A percentile compares a stretch with the other conserved stretches of the same genome.
These are phyloP conservation scores for Capsicum baccatum DNA, from an alignment of 257 asterid species.

Conservation along the genomic window DNA sequence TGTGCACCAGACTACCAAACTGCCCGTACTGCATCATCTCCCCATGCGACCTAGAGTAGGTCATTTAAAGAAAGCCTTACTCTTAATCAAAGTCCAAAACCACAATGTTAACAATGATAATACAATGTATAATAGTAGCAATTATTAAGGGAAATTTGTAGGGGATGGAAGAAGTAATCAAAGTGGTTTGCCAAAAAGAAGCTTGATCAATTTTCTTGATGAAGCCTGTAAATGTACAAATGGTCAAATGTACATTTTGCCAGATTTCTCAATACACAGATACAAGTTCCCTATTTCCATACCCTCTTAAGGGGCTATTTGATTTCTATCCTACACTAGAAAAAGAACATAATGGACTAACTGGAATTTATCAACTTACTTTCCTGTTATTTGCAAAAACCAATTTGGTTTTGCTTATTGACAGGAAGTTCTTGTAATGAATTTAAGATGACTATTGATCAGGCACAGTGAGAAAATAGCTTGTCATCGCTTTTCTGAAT, in stretches of 20 bases:
- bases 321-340: background rate
- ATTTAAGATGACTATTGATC: slow-evolving; percentile 77
- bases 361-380: slow-evolving; percentile 17
- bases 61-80: background rate
- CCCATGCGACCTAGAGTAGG: background rate
- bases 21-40: background rate
- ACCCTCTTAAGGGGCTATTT: background rate
- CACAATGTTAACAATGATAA: background rate
- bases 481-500: slow-evolving; percentile 95
- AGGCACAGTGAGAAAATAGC: slow-evolving; percentile 86
- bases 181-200: background rate
- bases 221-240: background rate
- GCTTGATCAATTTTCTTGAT: background rate
- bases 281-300: background rate
- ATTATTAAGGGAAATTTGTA: background rate
- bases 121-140: background rate
- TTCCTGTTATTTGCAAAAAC: slow-evolving; percentile 32
- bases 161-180: background rate
- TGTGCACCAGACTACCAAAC: no score
- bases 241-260: background rate
- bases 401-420: slow-evolving; percentile 22
- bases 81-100: background rate
- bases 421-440: slow-evolving; percentile 22
- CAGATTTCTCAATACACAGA: background rate
- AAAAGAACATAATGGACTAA: slow-evolving; percentile 1